These are phyloP conservation scores for Penicillium lividum DNA, from an alignment of 495 filamentous ascomycete genomes.

Conservation along the genomic window DNA sequence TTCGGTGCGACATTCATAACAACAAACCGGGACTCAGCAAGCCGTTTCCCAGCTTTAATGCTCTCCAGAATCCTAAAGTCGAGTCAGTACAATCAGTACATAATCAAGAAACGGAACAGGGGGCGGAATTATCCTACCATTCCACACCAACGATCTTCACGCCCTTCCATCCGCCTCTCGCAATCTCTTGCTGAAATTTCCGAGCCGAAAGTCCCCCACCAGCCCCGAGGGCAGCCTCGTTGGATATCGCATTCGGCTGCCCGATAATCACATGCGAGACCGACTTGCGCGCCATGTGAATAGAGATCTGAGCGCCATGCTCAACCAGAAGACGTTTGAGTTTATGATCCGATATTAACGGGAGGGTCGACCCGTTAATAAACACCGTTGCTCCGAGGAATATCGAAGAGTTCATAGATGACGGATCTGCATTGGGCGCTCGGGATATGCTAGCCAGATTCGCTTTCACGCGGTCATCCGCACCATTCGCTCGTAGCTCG, in stretches of 20 bases:
- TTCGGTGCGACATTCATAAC: conserved; percentile 58
- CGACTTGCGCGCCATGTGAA: conserved; percentile 64
- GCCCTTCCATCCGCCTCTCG: conserved; percentile 53
- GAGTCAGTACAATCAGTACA: not conserved
- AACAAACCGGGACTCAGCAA: conserved; percentile 72
- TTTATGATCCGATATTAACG: conserved; percentile 79
- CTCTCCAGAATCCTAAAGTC: conserved; percentile 70
- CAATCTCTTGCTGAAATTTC: conserved; percentile 84
- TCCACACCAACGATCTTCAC: conserved; percentile 83
- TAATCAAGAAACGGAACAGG: not conserved
- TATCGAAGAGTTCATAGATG: conserved; percentile 28
- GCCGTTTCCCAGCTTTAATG: conserved; percentile 69
- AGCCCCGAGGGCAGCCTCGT: conserved; percentile 44
- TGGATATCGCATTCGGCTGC: conserved; percentile 45
- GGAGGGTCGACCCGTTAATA: conserved; percentile 84
- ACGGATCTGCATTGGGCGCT: not conserved
- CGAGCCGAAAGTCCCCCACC: conserved; percentile 78
- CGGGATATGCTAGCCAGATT: not conserved
- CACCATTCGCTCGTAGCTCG: not conserved
- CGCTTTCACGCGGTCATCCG: not conserved
- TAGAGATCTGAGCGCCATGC: conserved; percentile 69
- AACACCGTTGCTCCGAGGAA: conserved; percentile 73
- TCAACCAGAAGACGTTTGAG: conserved; percentile 75
- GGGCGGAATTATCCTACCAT: conserved; percentile 56
- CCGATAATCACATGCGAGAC: conserved; percentile 90